phyloP scores from a whole-genome alignment of 257 asterid species.

The Solanum bulbocastanum region DNA sequence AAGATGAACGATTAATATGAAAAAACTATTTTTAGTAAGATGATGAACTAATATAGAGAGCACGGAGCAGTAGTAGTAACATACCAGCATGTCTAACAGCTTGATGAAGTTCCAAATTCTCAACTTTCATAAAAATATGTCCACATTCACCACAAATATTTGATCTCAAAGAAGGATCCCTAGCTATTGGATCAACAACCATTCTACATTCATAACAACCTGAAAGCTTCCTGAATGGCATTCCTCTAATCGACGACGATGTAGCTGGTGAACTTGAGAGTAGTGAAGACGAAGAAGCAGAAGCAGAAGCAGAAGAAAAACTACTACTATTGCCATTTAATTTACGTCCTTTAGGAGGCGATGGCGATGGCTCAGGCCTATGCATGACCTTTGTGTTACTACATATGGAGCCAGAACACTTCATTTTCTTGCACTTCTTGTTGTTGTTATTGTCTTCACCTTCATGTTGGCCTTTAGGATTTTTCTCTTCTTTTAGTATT shows the following conservation, averaged over 20 bases:
- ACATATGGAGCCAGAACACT: conserved; percentile 77
- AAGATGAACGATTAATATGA: fast-evolving
- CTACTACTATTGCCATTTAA: neutral
- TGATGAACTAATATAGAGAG: too few relatives aligned
- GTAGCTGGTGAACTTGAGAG: conserved; percentile 20
- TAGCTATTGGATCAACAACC: conserved; percentile 82
- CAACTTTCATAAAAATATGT: conserved; percentile 67
- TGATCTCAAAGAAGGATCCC: conserved; percentile 65
- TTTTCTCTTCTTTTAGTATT: neutral
- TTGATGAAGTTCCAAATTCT: conserved; percentile 70
- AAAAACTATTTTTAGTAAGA: too few relatives aligned
- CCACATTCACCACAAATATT: conserved; percentile 61
- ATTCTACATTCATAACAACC: conserved; percentile 84
- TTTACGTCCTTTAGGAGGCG: conserved; percentile 19
- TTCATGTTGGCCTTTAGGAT: neutral
- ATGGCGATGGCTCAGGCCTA: conserved; percentile 34
- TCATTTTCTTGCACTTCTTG: conserved; percentile 48
- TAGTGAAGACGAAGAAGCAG: conserved; percentile 14
- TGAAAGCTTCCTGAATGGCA: conserved; percentile 72
- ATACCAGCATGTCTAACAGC: conserved; percentile 87
- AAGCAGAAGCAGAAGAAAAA: conserved; percentile 19
- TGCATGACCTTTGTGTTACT: conserved; percentile 80
- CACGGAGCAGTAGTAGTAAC: fast-evolving
- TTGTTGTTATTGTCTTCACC: conserved; percentile 4
- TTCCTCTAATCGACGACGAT: conserved; percentile 45